These are phyloP conservation scores for Ganoderma sinense DNA, from an alignment of 1,284 basidiomycete genomes.

Conservation along the genomic window DNA sequence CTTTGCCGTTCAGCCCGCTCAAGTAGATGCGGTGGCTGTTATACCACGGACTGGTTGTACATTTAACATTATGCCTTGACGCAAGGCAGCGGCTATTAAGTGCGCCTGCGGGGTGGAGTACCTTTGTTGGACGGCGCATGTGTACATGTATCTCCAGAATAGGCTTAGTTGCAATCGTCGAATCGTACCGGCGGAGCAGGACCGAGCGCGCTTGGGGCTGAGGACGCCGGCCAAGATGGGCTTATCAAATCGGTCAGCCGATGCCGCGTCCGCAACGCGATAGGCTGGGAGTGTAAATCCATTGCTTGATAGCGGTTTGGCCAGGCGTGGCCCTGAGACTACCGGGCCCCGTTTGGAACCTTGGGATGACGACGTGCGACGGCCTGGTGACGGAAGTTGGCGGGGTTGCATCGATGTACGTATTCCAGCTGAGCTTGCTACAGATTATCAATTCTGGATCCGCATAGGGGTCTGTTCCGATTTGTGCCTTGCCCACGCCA, in stretches of 20 bases:
- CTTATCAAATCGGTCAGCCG: slow-evolving; percentile 6
- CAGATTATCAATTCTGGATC: slow-evolving; percentile 22
- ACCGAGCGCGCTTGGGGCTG: slow-evolving; percentile 5
- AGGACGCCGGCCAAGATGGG: not conserved
- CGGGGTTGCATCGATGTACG: not conserved
- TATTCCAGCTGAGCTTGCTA: slow-evolving; percentile 8
- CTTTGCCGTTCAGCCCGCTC: slow-evolving; percentile 82
- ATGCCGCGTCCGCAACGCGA: slow-evolving; percentile 7
- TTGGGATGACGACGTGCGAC: not conserved
- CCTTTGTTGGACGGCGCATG: slow-evolving; percentile 27
- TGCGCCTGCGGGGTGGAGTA: not conserved
- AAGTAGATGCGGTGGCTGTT: slow-evolving; percentile 50
- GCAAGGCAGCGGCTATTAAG: slow-evolving; percentile 8
- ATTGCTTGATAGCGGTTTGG: not conserved
- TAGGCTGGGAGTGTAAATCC: slow-evolving; percentile 1
- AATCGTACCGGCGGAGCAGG: slow-evolving; percentile 8
- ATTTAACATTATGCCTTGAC: not conserved
- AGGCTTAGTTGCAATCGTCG: slow-evolving; percentile 19
- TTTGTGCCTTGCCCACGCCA: slow-evolving; percentile 29
- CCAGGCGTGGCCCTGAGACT: not conserved
- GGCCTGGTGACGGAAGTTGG: not conserved
- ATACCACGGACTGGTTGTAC: slow-evolving; percentile 1
- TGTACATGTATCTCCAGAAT: slow-evolving; percentile 22
- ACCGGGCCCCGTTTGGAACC: not conserved
- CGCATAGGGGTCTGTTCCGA: slow-evolving; percentile 24